Evolutionary conservation across 2,329 filamentous ascomycete species (phyloP), one percentile per base, ranked within the genome.

Genomic region (Trichothecium sympodiale): DNA sequence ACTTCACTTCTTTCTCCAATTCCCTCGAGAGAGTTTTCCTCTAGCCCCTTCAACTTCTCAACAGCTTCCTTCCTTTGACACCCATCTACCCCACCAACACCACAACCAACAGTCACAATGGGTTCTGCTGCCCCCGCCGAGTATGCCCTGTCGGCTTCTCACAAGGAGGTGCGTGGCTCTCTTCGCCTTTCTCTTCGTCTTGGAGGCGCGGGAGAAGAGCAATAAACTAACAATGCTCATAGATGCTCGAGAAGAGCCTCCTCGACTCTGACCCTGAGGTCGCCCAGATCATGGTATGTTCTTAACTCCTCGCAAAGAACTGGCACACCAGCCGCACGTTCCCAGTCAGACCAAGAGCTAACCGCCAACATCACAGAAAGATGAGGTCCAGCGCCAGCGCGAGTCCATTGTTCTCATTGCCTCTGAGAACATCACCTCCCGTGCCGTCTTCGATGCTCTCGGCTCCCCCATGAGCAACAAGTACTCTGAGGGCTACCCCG

Each of bases 401-500:
- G 88, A 98, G 74, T 96, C 88, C 52, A 94, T 98, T 65, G 85
- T 96, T 57, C 80, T 98, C 59, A 98, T 98, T 54, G 89, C 91
- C 56, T 96, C 91, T 38, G 91, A 98, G 72, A 98, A 98, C 73
- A 88, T 98, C 66, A 98, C 91, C 40, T 98, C 91, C 44, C 87
- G 88, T 52, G 88, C 91, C 53, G 91, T 98, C 55, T 94, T 94
- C 69, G 88, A 98, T 68, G 91, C 91, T 41, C 79, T 98, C 47
- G 91, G 91, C 54, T 88, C 80, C 40, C 82, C 83, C 61, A 93
- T 91, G 83, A 86, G 84, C 64, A 94, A 98, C 77, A 98, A 98
- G 72, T 98, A 98, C 77, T 95, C 87, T 14, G 91, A 98, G 73
- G 91, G 91, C 47, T 94, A 94, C 64, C 91, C 91, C 48, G 91